Evolutionary conservation across 768 basidiomycete genomes (phyloP), one percentile per base, ranked within the genome.

Genomic region (Amanita thiersii): DNA sequence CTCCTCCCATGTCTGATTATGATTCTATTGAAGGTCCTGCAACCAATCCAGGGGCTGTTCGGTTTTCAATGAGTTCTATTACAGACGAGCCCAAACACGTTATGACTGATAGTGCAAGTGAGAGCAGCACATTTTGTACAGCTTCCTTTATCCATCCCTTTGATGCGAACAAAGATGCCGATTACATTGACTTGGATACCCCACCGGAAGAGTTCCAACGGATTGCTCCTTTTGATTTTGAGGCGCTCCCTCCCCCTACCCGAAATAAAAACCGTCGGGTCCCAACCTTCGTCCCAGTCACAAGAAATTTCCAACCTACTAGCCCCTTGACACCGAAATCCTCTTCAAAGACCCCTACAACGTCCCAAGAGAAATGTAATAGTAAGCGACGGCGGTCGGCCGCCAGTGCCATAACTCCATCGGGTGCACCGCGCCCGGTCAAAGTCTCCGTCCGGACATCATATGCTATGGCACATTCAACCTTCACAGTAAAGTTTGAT

Each of bases 141-240:
- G 74, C 74, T 11, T 56, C 59, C 5, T 75, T 77, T 53, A 75
- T 77, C 25, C 68, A 70, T 45, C 62, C 69, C 9, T 75, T 67
- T 45, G 65, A 69, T 44, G 54, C 59, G 11, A 49, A 46, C 10
- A 55, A 59, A 18, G 55, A 57, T 17, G 54, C 53, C 17, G 54
- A 61, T 29, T 20, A 19, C n/a, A 12, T 5, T 15, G 58, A 60
- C 10, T 50, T 55, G 35, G 56, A 58, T 17, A 50, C 49, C n/a
- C 40, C 50, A 14, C 65, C 69, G 0, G 61, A 66, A 42, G 61
- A 61, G 24, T 60, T 61, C 28, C 71, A 70, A 47, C 50, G 53
- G 4, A 51, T 73, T 4, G 57, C 63, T 3, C 44, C 65, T 7
- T 75, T 74, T 49, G 70, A 76, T 47, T 76, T 77, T 39, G 73